Evolutionary conservation across 2,329 filamentous ascomycete species (phyloP), one percentile per base, ranked within the genome.

Genomic region (Pezicula rhizophila): DNA sequence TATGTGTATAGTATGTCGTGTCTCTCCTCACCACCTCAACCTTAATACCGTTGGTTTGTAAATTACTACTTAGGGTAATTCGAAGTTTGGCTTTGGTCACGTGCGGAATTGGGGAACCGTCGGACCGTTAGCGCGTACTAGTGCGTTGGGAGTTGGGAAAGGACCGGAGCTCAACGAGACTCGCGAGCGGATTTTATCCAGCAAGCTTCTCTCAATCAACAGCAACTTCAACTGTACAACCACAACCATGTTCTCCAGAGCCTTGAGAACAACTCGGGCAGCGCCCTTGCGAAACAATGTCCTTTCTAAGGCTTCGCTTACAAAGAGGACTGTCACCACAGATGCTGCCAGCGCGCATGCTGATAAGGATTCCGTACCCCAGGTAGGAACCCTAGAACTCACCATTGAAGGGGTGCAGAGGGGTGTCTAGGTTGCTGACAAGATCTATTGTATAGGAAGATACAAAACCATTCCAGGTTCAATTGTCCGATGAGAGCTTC

Each of bases 401-500:
- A 18, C 31, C 18, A 14, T 14, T 28, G 12, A 23, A n/a, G 31
- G 20, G 10, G 18, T 23, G 33, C 10, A 20, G 31, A 15, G 14
- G 8, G 7, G 14, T 37, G 4, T 37, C 15, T 10, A 17, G 15
- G 28, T 14, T 45, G 20, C 45, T 52, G 40, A 53, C 39, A 23
- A 23, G 17, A 15, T 3, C 26, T 37, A 14, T 33, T 31, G 18
- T 52, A 47, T 67, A 95, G 90, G 87, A 91, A 71, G 91, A 96
- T 70, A 89, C 96, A 66, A 87, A 95, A 79, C 82, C 84, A 58
- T 97, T 99, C 77, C 82, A 85, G 65, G 82, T 99, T 69, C 86
- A 83, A 66, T 86, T 99, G 70, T 95, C 89, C 70, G 89, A 96
- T 70, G 92, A 97, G 85, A 92, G 89, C 77, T 99, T 97, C 77